These are phyloP conservation scores for Phytopythium chamaehyphon DNA, from an alignment of 352 stramenopile genomes.

Conservation along the genomic window DNA sequence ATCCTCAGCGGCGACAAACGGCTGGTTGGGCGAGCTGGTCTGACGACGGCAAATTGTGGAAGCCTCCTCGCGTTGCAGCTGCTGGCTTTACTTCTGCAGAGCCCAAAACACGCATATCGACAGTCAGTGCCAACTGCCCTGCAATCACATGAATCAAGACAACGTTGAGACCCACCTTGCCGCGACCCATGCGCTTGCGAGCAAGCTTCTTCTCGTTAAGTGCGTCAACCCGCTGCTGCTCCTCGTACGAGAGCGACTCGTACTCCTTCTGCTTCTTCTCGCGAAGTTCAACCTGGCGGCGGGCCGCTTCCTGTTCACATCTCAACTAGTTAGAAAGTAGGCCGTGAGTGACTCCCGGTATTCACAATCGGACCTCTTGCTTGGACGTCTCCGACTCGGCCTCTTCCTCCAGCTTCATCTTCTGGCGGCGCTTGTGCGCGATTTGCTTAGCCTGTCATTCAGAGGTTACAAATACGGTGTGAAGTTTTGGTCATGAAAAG, in stretches of 20 bases:
- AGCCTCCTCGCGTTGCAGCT: too few species aligned
- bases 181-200: slow-evolving; percentile 56
- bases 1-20: too few species aligned
- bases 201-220: slow-evolving; percentile 66
- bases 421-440: slow-evolving; percentile 68
- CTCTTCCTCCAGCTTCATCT: slow-evolving; percentile 53
- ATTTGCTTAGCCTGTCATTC: slow-evolving; percentile 55
- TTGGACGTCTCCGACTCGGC: slow-evolving; percentile 11
- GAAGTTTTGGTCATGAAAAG: too few species aligned
- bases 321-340: not conserved
- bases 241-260: slow-evolving; percentile 70
- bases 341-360: not conserved
- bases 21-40: too few species aligned
- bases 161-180: slow-evolving; percentile 34
- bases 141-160: not conserved
- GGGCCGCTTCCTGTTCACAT: slow-evolving; percentile 32
- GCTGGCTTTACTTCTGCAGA: slow-evolving; percentile 25
- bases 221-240: slow-evolving; percentile 74
- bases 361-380: slow-evolving; percentile 20
- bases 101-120: not conserved
- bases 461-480: too few species aligned
- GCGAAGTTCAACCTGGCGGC: slow-evolving; percentile 44
- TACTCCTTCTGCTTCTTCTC: slow-evolving; percentile 84
- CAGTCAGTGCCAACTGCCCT: not conserved
- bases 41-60: too few species aligned